Conservation (phyloP, 768 basidiomycete genomes). For the Rhodotorula sphaerocarpa region DNA sequence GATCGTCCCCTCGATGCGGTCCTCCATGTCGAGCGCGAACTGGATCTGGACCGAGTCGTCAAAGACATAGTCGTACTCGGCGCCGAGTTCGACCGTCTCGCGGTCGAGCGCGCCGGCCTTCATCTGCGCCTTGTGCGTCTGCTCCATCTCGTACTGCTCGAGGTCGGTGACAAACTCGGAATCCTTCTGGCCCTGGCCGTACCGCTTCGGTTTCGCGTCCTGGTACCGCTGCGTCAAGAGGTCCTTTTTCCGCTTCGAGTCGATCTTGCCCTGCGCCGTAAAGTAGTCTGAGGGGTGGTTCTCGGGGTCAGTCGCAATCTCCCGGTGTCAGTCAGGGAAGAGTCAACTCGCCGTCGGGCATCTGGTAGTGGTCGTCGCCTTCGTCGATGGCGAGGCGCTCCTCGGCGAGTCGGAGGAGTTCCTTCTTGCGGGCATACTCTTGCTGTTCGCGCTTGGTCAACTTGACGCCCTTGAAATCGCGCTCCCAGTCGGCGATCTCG, state of each 20-base stretch:
- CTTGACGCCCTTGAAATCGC: conserved; percentile 81
- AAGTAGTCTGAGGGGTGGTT: conserved; percentile 59
- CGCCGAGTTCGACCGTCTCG: conserved; percentile 55
- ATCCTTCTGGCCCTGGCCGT: conserved; percentile 50
- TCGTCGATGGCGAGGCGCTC: conserved; percentile 90
- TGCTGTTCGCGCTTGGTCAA: conserved; percentile 70
- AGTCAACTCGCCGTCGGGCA: conserved; percentile 57
- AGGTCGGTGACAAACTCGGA: conserved; percentile 94
- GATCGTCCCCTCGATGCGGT: conserved; percentile 55
- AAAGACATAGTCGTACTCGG: conserved; percentile 93
- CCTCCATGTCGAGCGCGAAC: conserved; percentile 68
- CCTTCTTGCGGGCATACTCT: conserved; percentile 85
- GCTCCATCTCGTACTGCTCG: conserved; percentile 89
- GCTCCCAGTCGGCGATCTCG: conserved; percentile 90
- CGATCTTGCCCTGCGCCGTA: conserved; percentile 96
- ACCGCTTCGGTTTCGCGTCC: conserved; percentile 49
- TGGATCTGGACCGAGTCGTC: conserved; percentile 95
- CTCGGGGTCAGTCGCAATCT: background rate
- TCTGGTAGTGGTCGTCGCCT: conserved; percentile 87
- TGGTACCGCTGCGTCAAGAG: conserved; percentile 90
- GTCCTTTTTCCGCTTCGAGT: conserved; percentile 88
- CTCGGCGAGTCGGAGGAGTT: conserved; percentile 81
- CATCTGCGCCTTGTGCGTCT: conserved; percentile 81
- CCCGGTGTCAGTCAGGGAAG: background rate
- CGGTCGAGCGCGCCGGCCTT: conserved; percentile 88